phyloP scores from a whole-genome alignment of 805 yeast genomes.

The Tanozyma kutaoensis region DNA sequence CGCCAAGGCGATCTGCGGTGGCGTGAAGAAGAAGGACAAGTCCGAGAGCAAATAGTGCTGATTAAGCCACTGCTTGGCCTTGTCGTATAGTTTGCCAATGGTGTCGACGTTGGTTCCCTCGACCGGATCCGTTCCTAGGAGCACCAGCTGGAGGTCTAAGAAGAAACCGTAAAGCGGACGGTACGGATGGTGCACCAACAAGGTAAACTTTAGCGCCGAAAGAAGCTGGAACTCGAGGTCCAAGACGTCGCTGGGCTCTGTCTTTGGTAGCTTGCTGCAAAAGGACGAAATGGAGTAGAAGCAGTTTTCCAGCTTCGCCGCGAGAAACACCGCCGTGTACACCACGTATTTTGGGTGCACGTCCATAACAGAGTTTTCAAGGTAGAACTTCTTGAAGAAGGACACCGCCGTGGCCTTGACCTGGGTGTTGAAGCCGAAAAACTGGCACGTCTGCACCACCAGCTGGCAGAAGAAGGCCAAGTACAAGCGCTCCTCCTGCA shows the following conservation, averaged over 20 bases:
- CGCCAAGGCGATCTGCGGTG: slow-evolving; percentile 92
- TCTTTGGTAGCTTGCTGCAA: slow-evolving; percentile 54
- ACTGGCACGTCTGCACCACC: slow-evolving; percentile 54
- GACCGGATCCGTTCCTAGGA: slow-evolving; percentile 26
- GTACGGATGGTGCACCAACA: slow-evolving; percentile 80
- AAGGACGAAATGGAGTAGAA: slow-evolving; percentile 79
- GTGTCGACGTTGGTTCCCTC: slow-evolving; percentile 21
- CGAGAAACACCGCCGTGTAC: slow-evolving; percentile 63
- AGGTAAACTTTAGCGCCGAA: slow-evolving; percentile 63
- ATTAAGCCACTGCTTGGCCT: slow-evolving; percentile 50
- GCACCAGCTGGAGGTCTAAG: slow-evolving; percentile 64
- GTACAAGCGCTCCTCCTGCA: slow-evolving; percentile 59
- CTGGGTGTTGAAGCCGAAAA: slow-evolving; percentile 76
- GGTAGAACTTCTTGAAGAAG: slow-evolving; percentile 62
- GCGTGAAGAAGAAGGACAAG: slow-evolving; percentile 66
- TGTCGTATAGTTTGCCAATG: slow-evolving; percentile 58
- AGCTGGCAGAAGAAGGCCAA: slow-evolving; percentile 63
- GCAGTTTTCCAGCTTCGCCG: slow-evolving; percentile 86
- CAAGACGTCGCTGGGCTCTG: slow-evolving; percentile 53
- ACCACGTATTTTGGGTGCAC: slow-evolving; percentile 75
- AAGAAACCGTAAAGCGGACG: slow-evolving; percentile 90
- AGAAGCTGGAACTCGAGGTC: slow-evolving; percentile 70
- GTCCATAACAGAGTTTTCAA: slow-evolving; percentile 74
- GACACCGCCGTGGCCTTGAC: slow-evolving; percentile 79
- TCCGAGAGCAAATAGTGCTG: slow-evolving; percentile 62